Evolutionary conservation across 2,329 filamentous ascomycete genomes (phyloP), one percentile per base, ranked within the genome.

Genomic region (Lachnellula subtilissima): DNA sequence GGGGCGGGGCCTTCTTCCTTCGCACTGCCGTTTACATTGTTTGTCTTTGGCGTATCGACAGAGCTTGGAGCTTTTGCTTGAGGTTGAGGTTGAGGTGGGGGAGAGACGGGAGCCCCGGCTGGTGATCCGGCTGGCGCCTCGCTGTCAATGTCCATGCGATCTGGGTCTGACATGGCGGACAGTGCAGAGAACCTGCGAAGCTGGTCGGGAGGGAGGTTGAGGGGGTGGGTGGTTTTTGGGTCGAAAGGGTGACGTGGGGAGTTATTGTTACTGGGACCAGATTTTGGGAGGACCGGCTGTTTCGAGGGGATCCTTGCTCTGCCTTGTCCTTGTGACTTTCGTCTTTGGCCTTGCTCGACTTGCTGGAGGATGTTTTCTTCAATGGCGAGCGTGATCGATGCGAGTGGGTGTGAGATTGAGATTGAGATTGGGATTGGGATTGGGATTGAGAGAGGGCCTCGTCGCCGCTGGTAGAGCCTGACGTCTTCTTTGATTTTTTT

Each of bases 151-250:
- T 94, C 89, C 87, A 93, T 91, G 57, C 87, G 85, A 67, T 73
- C 72, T 54, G 72, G 71, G 60, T 77, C 74, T 54, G 76, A 75
- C 74, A 79, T 79, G 68, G 76, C 79, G 61, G 86, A 86, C 60
- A 91, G 79, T 64, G 80, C 80, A 49, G 87, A 90, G 56, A 89
- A 74, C 60, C 89, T 85, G 72, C 89, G 88, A 68, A 91, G 83
- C 79, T 96, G 87, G 76, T 96, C 91, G 48, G 91, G 91, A 2
- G 88, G 91, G 22, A 96, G 83, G 69, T 97, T 97, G 52, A 97
- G 81, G 40, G 93, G 93, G 72, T 97, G 92, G 2, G 85, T 87
- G 70, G 85, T 87, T 70, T 93, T 83, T 61, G 79, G 78, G 70
- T 89, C 85, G 68, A 77, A 73, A 65, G 74, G 75, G 61, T 80